phyloP scores from a whole-genome alignment of 352 stramenopile genomes.

The Phytopythium vexans region DNA sequence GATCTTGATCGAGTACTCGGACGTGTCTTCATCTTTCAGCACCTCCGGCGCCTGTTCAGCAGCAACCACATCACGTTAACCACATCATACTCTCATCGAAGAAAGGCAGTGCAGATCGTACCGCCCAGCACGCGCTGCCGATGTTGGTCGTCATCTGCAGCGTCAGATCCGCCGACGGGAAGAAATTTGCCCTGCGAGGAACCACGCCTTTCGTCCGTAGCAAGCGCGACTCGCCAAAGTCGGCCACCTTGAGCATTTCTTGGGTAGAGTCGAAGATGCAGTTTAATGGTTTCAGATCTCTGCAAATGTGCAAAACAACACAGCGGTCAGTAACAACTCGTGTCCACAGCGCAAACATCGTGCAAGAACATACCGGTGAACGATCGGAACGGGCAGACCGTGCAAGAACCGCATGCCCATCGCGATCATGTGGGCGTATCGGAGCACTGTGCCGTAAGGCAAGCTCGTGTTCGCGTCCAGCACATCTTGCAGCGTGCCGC shows the following conservation, averaged over 20 bases:
- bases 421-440: conserved; percentile 78
- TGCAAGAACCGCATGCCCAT: conserved; percentile 83
- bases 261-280: conserved; percentile 78
- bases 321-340: not conserved
- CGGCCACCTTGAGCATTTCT: conserved; percentile 76
- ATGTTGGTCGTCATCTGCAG: conserved; percentile 84
- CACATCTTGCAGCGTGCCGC: conserved; percentile 76
- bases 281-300: conserved; percentile 77
- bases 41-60: conserved; percentile 49
- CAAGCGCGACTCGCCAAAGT: conserved; percentile 75
- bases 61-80: not conserved
- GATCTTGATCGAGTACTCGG: conserved; percentile 78
- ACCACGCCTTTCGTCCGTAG: conserved; percentile 62
- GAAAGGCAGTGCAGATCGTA: conserved; percentile 9
- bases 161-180: conserved; percentile 55
- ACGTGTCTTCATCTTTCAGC: conserved; percentile 61
- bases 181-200: conserved; percentile 48
- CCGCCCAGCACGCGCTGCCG: conserved; percentile 75
- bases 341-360: not conserved
- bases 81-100: not conserved
- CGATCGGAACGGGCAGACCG: conserved; percentile 65
- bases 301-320: conserved; percentile 6
- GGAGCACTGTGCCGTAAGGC: conserved; percentile 61
- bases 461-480: conserved; percentile 47
- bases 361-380: conserved; percentile 43